Evolutionary conservation across 1,284 basidiomycete genomes (phyloP).

Genomic region (Gastroboletus turbinatus): DNA sequence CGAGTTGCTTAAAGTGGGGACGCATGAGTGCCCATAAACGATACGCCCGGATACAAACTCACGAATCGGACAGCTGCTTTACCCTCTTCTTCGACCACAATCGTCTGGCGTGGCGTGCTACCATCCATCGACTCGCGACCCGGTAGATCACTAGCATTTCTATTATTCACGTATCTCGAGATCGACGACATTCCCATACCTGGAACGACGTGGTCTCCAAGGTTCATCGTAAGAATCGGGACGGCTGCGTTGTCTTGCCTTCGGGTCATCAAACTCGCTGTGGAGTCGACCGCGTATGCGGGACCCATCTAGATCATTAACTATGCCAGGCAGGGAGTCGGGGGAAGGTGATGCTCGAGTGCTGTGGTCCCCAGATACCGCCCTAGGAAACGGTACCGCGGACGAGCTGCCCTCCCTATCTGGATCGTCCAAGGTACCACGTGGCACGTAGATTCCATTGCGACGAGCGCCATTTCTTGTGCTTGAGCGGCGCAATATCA

Average conservation of each 20-base stretch:
- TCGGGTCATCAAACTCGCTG: constrained; percentile 62
- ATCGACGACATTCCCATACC: constrained; percentile 71
- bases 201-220: constrained; percentile 49
- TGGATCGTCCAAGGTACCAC: constrained; percentile 37
- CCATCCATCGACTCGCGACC: constrained; percentile 60
- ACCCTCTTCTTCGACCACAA: constrained; percentile 82
- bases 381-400: constrained; percentile 61
- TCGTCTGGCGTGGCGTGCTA: constrained; percentile 65
- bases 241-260: constrained; percentile 49
- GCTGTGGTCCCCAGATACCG: constrained; percentile 47
- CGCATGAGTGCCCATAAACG: constrained; percentile 3
- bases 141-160: constrained; percentile 65
- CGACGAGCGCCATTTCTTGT: constrained; percentile 48
- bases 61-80: constrained; percentile 83
- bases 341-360: constrained; percentile 37
- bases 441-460: constrained; percentile 50
- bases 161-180: constrained; percentile 51
- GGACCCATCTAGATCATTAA: constrained; percentile 44
- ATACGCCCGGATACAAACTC: constrained; percentile 38
- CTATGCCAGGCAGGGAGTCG: constrained; percentile 25
- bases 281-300: constrained; percentile 63
- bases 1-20: constrained; percentile 70
- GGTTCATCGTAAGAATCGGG: constrained; percentile 72
- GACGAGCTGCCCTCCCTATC: constrained; percentile 34
- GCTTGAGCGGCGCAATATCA: constrained; percentile 56